phyloP scores from a whole-genome alignment of 2,329 filamentous ascomycete genomes.

The Penicillium decumbens region DNA sequence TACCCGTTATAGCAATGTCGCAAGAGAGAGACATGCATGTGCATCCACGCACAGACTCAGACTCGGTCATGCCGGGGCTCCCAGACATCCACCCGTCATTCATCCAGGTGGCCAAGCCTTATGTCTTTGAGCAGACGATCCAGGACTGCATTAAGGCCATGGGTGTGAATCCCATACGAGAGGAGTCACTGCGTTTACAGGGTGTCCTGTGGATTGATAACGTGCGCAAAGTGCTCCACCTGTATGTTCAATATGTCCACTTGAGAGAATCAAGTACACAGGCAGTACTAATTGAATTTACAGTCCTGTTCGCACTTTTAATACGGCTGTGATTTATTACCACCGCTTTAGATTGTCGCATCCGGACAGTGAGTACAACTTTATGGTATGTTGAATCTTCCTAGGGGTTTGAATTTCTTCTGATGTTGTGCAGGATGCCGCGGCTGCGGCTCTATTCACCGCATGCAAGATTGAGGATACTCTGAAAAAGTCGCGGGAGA shows the following conservation, averaged over 20 bases:
- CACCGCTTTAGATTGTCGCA: slow-evolving; percentile 88
- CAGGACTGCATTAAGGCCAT: slow-evolving; percentile 66
- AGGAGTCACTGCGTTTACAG: slow-evolving; percentile 75
- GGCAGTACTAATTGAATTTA: not conserved
- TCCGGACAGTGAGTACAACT: slow-evolving; percentile 79
- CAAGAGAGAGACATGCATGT: slow-evolving; percentile 19
- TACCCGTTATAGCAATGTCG: slow-evolving; percentile 15
- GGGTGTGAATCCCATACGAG: slow-evolving; percentile 68
- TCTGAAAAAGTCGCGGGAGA: slow-evolving; percentile 90
- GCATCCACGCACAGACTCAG: slow-evolving; percentile 9
- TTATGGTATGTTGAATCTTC: slow-evolving; percentile 41
- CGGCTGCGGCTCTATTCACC: slow-evolving; percentile 80
- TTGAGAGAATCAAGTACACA: too few relatives aligned
- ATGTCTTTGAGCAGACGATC: slow-evolving; percentile 75
- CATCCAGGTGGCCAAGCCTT: slow-evolving; percentile 65
- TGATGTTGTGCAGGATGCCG: slow-evolving; percentile 62
- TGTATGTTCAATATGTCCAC: slow-evolving; percentile 53
- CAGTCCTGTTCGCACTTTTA: slow-evolving; percentile 84
- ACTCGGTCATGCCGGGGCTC: slow-evolving; percentile 18
- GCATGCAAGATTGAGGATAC: slow-evolving; percentile 98
- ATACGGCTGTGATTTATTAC: slow-evolving; percentile 86
- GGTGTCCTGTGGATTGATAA: slow-evolving; percentile 86
- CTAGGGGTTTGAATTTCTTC: not conserved
- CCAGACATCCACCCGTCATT: slow-evolving; percentile 57
- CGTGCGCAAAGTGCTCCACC: slow-evolving; percentile 69